Conservation (phyloP, 2,329 filamentous ascomycete genomes). For the Amesomyces nigricolor region DNA sequence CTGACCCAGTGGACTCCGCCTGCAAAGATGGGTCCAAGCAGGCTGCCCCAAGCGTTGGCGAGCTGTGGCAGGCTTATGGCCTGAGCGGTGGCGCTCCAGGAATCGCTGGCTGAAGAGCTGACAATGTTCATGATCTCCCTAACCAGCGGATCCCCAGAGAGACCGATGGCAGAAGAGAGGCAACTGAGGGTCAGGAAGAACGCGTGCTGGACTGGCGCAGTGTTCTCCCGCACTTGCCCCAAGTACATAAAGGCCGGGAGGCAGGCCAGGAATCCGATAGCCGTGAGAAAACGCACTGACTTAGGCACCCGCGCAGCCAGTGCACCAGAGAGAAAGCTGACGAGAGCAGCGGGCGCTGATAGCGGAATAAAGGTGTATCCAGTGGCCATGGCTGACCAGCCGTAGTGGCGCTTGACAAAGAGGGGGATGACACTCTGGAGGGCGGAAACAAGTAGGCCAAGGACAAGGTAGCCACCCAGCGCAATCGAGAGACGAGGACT, state of each 20-base stretch:
- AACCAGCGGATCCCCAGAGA: slow-evolving; percentile 22
- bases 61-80: slow-evolving; percentile 17
- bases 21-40: slow-evolving; percentile 23
- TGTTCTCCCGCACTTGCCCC: slow-evolving; percentile 8
- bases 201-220: neutral
- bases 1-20: slow-evolving; percentile 18
- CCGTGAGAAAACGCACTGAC: slow-evolving; percentile 18
- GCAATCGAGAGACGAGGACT: slow-evolving; percentile 18
- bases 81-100: slow-evolving; percentile 12
- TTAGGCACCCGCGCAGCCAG: slow-evolving; percentile 16
- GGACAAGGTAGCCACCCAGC: slow-evolving; percentile 20
- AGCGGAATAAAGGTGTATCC: slow-evolving; percentile 22
- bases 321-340: slow-evolving; percentile 16
- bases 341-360: slow-evolving; percentile 20
- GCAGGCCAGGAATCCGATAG: slow-evolving; percentile 20
- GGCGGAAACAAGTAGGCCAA: slow-evolving; percentile 20
- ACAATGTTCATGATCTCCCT: slow-evolving; percentile 18
- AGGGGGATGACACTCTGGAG: slow-evolving; percentile 24
- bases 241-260: slow-evolving; percentile 21
- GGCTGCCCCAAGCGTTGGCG: slow-evolving; percentile 22
- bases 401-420: slow-evolving; percentile 17
- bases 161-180: slow-evolving; percentile 21
- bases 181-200: slow-evolving; percentile 18
- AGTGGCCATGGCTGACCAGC: slow-evolving; percentile 16
- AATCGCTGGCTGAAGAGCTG: neutral